These are phyloP conservation scores for Emmonsia crescens DNA, from an alignment of 2,329 filamentous ascomycete genomes.

Conservation along the genomic window DNA sequence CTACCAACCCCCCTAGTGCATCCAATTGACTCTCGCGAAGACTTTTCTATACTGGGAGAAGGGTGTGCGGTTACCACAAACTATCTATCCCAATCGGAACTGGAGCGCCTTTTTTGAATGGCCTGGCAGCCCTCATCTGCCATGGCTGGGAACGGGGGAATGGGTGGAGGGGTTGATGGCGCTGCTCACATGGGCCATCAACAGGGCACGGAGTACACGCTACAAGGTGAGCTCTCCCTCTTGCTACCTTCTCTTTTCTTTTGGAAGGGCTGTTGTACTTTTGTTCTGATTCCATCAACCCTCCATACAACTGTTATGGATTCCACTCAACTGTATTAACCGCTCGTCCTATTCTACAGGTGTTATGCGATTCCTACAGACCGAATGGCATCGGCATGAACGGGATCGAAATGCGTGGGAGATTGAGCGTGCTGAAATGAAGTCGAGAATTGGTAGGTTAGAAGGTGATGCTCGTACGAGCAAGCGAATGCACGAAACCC, in stretches of 20 bases:
- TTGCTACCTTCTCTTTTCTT: background rate
- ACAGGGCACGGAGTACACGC: slow-evolving; percentile 58
- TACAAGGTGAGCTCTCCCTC: slow-evolving; percentile 48
- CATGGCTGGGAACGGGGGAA: slow-evolving; percentile 47
- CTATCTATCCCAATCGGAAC: background rate
- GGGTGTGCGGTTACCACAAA: background rate
- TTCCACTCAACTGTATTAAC: background rate
- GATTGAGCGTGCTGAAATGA: slow-evolving; percentile 98
- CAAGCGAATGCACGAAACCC: slow-evolving; percentile 76
- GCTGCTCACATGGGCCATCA: slow-evolving; percentile 38
- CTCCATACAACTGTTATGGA: too few relatives aligned
- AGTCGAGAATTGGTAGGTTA: slow-evolving; percentile 85
- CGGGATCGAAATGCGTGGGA: slow-evolving; percentile 97
- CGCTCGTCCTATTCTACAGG: slow-evolving; percentile 40
- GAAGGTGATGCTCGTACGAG: slow-evolving; percentile 82
- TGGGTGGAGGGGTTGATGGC: slow-evolving; percentile 34
- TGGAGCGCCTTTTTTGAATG: slow-evolving; percentile 36
- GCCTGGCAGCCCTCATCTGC: slow-evolving; percentile 60
- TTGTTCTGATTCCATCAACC: background rate
- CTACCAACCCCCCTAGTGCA: background rate
- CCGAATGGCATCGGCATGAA: slow-evolving; percentile 98
- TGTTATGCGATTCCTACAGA: slow-evolving; percentile 98
- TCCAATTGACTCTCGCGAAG: background rate
- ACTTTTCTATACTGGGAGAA: background rate
- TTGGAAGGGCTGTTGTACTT: background rate